A percentile compares a stretch with the other conserved stretches of the same genome.
Evolutionary conservation across 2,329 filamentous ascomycete species (phyloP).

Genomic region (Eurotiales sp.): DNA sequence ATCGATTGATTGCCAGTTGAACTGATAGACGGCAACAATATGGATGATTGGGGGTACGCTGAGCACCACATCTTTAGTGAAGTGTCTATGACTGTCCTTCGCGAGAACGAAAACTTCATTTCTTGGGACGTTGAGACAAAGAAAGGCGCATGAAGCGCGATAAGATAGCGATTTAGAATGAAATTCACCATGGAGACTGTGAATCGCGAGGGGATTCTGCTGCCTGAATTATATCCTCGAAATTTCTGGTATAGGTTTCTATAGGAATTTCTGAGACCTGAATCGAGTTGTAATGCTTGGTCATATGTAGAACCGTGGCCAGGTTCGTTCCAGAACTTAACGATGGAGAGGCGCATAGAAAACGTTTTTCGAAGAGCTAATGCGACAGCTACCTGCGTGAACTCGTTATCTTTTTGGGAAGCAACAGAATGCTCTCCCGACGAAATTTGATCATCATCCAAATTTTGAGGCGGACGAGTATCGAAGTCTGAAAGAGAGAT

Average conservation of each 20-base stretch:
- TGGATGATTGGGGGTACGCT: slow-evolving; percentile 27
- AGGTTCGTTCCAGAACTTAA: slow-evolving; percentile 26
- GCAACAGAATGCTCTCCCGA: slow-evolving; percentile 19
- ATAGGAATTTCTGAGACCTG: slow-evolving; percentile 43
- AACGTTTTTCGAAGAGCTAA: slow-evolving; percentile 35
- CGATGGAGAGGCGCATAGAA: slow-evolving; percentile 33
- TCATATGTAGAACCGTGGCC: slow-evolving; percentile 5
- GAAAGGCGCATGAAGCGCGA: slow-evolving; percentile 27
- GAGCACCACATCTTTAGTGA: slow-evolving; percentile 47
- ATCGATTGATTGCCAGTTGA: slow-evolving; percentile 3
- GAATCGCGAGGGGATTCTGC: slow-evolving; percentile 14
- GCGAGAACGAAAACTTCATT: slow-evolving; percentile 43
- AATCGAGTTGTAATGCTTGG: slow-evolving; percentile 24
- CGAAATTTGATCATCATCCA: slow-evolving; percentile 27
- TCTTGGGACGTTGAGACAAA: neutral
- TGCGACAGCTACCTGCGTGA: slow-evolving; percentile 33
- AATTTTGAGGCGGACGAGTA: slow-evolving; percentile 22
- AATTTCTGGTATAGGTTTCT: slow-evolving; percentile 35
- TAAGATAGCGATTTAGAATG: slow-evolving; percentile 25
- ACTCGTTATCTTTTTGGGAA: slow-evolving; percentile 22
- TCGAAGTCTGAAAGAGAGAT: slow-evolving; percentile 29
- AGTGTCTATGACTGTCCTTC: slow-evolving; percentile 47
- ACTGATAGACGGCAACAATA: slow-evolving; percentile 1
- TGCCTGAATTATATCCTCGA: slow-evolving; percentile 10
- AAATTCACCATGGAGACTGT: slow-evolving; percentile 22